Evolutionary conservation across 2,329 filamentous ascomycete genomes (phyloP).

Genomic region (Beauveria sp.): DNA sequence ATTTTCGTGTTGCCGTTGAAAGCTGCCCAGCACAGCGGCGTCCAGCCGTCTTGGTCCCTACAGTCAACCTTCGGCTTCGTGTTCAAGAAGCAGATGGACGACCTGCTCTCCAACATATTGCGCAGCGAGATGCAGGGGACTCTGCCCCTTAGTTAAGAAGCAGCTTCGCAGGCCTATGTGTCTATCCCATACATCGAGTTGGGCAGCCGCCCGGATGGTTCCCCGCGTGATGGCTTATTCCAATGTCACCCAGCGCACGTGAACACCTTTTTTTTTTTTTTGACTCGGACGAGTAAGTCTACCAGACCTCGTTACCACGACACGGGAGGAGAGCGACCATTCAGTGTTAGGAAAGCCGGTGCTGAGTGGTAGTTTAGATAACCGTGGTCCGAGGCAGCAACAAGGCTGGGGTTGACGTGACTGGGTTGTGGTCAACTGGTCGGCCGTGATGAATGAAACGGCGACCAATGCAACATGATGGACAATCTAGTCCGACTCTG

Average conservation of each 20-base stretch:
- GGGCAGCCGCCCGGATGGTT: neutral
- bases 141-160: too few species aligned
- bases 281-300: neutral
- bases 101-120: too few species aligned
- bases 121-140: too few species aligned
- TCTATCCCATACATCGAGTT: neutral
- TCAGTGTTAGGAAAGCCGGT: neutral
- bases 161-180: neutral
- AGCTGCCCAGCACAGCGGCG: too few species aligned
- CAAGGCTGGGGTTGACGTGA: neutral
- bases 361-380: too few species aligned
- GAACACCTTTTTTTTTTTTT: neutral
- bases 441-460: neutral
- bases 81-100: too few species aligned
- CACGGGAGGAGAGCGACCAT: neutral
- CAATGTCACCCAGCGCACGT: neutral
- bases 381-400: neutral
- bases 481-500: neutral
- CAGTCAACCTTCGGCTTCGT: too few species aligned
- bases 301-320: neutral
- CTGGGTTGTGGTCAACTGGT: neutral
- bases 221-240: conserved; percentile 1
- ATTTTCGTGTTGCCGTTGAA: too few species aligned
- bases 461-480: neutral
- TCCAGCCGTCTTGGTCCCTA: too few species aligned